These are phyloP conservation scores for Chaetomium tenue DNA, from an alignment of 495 filamentous ascomycete species.

Conservation along the genomic window DNA sequence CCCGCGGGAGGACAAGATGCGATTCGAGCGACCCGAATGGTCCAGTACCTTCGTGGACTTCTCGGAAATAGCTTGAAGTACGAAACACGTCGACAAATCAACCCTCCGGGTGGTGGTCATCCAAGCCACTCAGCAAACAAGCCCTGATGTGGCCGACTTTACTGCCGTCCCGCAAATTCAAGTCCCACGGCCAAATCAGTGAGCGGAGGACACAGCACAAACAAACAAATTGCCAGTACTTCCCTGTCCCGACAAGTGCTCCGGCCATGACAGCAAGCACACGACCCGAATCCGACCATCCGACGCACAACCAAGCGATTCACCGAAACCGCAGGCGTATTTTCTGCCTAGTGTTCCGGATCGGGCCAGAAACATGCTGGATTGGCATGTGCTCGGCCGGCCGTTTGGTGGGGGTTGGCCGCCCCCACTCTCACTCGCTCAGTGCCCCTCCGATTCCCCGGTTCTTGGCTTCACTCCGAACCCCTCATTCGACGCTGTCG, in stretches of 20 bases:
- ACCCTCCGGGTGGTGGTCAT: neutral
- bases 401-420: constrained; percentile 17
- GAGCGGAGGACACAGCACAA: neutral
- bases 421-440: neutral
- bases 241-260: neutral
- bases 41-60: neutral
- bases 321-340: neutral
- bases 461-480: neutral
- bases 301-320: neutral
- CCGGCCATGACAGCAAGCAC: neutral
- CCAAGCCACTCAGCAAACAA: neutral
- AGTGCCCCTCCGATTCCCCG: constrained; percentile 9
- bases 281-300: neutral
- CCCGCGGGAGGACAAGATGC: constrained; percentile 22
- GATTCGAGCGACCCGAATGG: constrained; percentile 13
- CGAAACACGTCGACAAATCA: neutral
- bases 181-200: neutral
- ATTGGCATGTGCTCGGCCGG: constrained; percentile 18
- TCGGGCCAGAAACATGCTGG: neutral
- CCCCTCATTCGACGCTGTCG: neutral
- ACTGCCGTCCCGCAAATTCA: neutral
- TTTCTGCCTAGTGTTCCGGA: constrained; percentile 10
- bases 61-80: constrained; percentile 1
- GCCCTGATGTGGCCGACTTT: neutral
- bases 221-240: neutral